These are phyloP conservation scores for Luffa acutangula DNA, from an alignment of 306 rosid genomes.

Conservation along the genomic window DNA sequence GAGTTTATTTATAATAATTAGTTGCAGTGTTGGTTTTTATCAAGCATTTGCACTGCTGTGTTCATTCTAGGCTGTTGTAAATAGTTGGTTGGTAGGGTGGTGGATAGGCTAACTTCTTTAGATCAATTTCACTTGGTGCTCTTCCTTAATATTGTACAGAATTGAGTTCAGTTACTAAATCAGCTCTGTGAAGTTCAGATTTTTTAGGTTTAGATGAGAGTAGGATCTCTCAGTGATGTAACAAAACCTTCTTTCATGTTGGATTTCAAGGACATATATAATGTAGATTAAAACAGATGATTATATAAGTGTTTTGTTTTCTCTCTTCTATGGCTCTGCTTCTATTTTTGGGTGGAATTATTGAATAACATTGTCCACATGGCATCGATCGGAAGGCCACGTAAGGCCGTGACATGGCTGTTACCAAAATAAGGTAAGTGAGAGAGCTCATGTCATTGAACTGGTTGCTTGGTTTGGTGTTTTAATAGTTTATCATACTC, in stretches of 20 bases:
- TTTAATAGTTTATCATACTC: background rate
- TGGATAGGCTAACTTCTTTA: background rate
- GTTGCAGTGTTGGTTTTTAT: background rate
- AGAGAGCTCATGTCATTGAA: background rate
- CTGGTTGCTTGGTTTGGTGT: background rate
- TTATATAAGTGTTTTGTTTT: background rate
- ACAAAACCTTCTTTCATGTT: background rate
- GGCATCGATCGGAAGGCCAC: too few relatives aligned
- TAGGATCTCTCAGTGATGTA: background rate
- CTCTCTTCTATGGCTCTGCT: background rate
- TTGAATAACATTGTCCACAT: background rate
- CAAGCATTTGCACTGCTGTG: background rate
- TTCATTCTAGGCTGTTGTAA: background rate
- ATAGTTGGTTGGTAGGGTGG: background rate
- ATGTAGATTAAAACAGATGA: background rate
- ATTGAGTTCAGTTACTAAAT: background rate
- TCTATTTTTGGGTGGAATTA: too few relatives aligned
- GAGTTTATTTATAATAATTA: background rate
- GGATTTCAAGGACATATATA: background rate
- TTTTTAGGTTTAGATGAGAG: conserved; percentile 1
- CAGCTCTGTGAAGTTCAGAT: background rate
- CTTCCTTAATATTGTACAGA: conserved; percentile 1
- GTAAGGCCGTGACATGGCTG: too few relatives aligned
- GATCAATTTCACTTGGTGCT: background rate
- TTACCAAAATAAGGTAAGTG: background rate